These are phyloP conservation scores for Mycena sanguinolenta DNA, from an alignment of 768 basidiomycete genomes.

Conservation along the genomic window DNA sequence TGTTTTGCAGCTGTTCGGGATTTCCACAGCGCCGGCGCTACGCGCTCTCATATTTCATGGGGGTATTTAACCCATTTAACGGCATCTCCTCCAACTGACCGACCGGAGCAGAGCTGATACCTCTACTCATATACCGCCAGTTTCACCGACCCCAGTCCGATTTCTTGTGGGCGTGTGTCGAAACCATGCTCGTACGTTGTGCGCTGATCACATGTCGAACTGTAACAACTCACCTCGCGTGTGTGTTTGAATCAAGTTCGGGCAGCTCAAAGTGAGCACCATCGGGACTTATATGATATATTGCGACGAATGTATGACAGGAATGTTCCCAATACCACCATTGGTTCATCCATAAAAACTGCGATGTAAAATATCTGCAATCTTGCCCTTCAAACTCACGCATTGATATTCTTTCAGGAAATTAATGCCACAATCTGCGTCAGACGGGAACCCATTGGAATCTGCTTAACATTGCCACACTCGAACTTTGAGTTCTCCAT, in stretches of 20 bases:
- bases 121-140: slow-evolving; percentile 5
- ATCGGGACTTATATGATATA: neutral
- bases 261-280: slow-evolving; percentile 15
- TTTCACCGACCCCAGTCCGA: slow-evolving; percentile 12
- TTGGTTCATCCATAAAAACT: neutral
- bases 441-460: neutral
- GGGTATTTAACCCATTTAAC: no score
- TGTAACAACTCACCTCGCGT: neutral
- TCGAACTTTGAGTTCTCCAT: neutral
- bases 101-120: slow-evolving; percentile 12
- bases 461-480: neutral
- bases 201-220: neutral
- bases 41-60: slow-evolving; percentile 16
- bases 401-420: no score
- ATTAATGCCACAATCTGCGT: slow-evolving; percentile 1
- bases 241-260: neutral
- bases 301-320: neutral
- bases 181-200: slow-evolving; percentile 17
- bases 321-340: neutral
- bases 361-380: neutral
- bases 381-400: neutral
- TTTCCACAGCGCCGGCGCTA: neutral
- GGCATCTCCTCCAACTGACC: no score
- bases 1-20: slow-evolving; percentile 23
- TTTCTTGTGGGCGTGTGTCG: slow-evolving; percentile 13